phyloP scores from a whole-genome alignment of 1,284 basidiomycete genomes.

The Cryptococcus sp. region DNA sequence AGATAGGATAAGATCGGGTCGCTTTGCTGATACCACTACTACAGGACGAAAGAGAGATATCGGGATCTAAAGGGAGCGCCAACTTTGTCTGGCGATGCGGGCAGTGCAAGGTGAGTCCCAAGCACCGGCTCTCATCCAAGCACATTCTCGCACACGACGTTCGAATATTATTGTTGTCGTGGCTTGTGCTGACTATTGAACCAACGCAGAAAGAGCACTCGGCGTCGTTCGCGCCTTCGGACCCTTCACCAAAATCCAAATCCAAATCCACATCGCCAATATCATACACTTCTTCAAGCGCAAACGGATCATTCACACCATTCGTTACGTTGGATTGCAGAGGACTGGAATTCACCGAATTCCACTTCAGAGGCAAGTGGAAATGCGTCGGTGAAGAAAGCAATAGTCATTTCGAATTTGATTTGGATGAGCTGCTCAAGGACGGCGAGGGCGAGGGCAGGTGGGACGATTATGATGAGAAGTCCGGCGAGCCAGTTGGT shows the following conservation, averaged over 20 bases:
- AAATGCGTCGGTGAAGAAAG: constrained; percentile 30
- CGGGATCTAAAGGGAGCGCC: constrained; percentile 49
- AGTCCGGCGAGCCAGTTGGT: constrained; percentile 38
- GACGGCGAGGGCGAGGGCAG: constrained; percentile 42
- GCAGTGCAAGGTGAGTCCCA: constrained; percentile 48
- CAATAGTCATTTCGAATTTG: constrained; percentile 43
- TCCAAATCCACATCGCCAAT: constrained; percentile 39
- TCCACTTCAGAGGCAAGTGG: constrained; percentile 46
- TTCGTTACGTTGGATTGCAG: constrained; percentile 52
- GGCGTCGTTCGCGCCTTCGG: constrained; percentile 45
- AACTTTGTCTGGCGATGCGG: constrained; percentile 52
- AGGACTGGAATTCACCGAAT: constrained; percentile 50
- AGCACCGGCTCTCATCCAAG: no score
- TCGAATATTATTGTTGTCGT: neutral
- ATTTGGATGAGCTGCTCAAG: constrained; percentile 40
- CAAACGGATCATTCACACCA: constrained; percentile 24
- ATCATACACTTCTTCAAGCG: constrained; percentile 34
- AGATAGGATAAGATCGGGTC: neutral
- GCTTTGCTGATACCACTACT: neutral
- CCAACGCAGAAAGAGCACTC: constrained; percentile 50
- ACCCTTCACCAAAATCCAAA: constrained; percentile 23
- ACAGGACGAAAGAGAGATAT: constrained; percentile 49
- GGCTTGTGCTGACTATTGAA: neutral
- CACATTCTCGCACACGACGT: neutral
- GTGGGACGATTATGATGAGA: constrained; percentile 55